Evolutionary conservation across 2,329 filamentous ascomycete species (phyloP), one percentile per base, ranked within the genome.

Genomic region (Alternaria longipes): DNA sequence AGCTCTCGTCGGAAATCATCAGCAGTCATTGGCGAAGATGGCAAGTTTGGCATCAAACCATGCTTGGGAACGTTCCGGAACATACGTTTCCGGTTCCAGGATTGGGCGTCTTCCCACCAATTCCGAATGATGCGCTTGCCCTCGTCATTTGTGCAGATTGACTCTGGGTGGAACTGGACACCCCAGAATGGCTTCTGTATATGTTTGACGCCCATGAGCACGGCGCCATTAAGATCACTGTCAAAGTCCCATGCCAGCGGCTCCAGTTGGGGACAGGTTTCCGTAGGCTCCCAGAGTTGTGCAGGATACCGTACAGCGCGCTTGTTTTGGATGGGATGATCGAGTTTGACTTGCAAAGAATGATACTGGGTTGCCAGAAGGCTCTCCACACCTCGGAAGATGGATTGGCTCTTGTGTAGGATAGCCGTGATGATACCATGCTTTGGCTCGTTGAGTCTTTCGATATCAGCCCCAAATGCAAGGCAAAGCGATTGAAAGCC

Each of bases 111-210:
- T 5, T 77, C 74, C 84, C 93, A 95, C 92, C 93, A 97, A 71
- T 91, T 92, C 52, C 78, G 78, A 36, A 97, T 83, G 26, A 97
- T 83, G 14, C 81, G 80, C 20, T 84, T 86, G 1, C 91, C 89
- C 61, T 86, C 85, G 4, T 83, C 80, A 40, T 92, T 91, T 4
- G 93, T 96, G 76, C 93, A 97, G 14, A 93, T 87, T 0, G 92
- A 97, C 77, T 97, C 93, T 0, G 93, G 93, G 73, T 97, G 93
- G 70, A 95, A 97, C 74, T 97, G 94, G 18, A 97, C 84, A 0
- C 91, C 94, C 89, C 91, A 96, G 65, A 94, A 91, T 0, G 94
- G 93, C 66, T 88, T 89, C 1, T 65, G 73, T 18, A 75, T 79
- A 75, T 97, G 93, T 64, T 84, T 87, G 16, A 90, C 87, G 0